Percentiles rank a stretch among this genome's conserved stretches.
phyloP scores from a whole-genome alignment of 805 yeast genomes.

The Nakazawaea peltata region DNA sequence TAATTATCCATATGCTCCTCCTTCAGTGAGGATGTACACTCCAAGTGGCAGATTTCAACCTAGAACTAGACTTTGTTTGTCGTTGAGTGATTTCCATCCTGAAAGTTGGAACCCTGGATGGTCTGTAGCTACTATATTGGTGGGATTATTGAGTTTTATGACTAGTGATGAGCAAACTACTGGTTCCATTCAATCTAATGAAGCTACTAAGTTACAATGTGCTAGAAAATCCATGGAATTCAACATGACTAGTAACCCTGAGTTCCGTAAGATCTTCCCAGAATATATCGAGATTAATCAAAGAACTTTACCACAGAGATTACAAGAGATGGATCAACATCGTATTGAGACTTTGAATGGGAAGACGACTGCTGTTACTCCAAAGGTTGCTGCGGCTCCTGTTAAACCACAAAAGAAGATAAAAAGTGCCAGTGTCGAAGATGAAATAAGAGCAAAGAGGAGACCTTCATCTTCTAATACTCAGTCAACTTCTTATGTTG shows the following conservation, averaged over 20 bases:
- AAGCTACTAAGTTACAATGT: constrained; percentile 41
- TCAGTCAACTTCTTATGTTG: too few relatives aligned
- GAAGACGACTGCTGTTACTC: neutral
- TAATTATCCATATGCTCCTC: constrained; percentile 90
- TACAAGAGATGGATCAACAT: constrained; percentile 6
- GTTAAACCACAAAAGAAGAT: constrained; percentile 13
- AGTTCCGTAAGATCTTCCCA: constrained; percentile 60
- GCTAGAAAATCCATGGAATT: constrained; percentile 57
- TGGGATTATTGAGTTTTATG: constrained; percentile 87
- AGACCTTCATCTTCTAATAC: too few relatives aligned
- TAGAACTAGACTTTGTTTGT: constrained; percentile 74
- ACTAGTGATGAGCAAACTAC: constrained; percentile 80
- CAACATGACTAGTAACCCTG: constrained; percentile 45
- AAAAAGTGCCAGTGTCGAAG: constrained; percentile 56
- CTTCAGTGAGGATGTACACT: constrained; percentile 80
- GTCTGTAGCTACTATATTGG: constrained; percentile 84
- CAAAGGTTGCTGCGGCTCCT: neutral
- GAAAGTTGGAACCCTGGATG: constrained; percentile 96
- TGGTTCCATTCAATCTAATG: constrained; percentile 68
- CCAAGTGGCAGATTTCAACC: constrained; percentile 85
- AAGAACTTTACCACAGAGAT: constrained; percentile 1
- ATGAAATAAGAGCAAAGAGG: constrained; percentile 45
- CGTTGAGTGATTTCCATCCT: constrained; percentile 94
- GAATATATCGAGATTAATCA: constrained; percentile 46
- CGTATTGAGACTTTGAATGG: neutral